These are phyloP conservation scores for Globisporangium cylindrosporum DNA, from an alignment of 352 stramenopile species.

Conservation along the genomic window DNA sequence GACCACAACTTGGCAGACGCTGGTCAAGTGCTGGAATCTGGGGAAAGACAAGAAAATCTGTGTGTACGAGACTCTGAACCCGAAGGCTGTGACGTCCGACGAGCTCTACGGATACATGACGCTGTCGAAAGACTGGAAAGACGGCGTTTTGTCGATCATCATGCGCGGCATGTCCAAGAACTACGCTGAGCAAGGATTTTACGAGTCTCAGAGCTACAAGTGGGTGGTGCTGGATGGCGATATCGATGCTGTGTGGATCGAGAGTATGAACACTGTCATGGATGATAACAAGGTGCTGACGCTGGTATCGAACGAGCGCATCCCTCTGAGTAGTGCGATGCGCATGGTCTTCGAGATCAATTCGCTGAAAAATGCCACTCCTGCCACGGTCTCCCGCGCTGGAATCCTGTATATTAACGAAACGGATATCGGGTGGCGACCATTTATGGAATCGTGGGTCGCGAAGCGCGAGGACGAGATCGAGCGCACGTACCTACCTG, in stretches of 20 bases:
- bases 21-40: conserved; percentile 87
- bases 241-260: conserved; percentile 89
- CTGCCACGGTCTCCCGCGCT: conserved; percentile 80
- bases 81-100: conserved; percentile 87
- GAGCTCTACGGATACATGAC: conserved; percentile 94
- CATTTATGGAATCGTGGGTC: conserved; percentile 97
- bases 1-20: conserved; percentile 82
- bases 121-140: conserved; percentile 89
- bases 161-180: conserved; percentile 91
- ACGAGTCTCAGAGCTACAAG: conserved; percentile 93
- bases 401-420: conserved; percentile 91
- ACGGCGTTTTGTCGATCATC: conserved; percentile 87
- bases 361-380: conserved; percentile 85
- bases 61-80: conserved; percentile 88
- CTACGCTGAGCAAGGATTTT: conserved; percentile 90
- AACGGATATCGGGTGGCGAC: conserved; percentile 92
- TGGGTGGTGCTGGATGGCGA: conserved; percentile 88
- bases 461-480: conserved; percentile 86
- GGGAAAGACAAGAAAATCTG: conserved; percentile 88
- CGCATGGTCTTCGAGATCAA: conserved; percentile 92
- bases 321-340: conserved; percentile 80
- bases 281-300: conserved; percentile 97
- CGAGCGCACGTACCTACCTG: conserved; percentile 91
- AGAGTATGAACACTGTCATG: conserved; percentile 97
- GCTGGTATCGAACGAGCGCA: conserved; percentile 88